Evolutionary conservation across 805 yeast genomes (phyloP), one percentile per base, ranked within the genome.

Genomic region (Hanseniaspora nectarophila): DNA sequence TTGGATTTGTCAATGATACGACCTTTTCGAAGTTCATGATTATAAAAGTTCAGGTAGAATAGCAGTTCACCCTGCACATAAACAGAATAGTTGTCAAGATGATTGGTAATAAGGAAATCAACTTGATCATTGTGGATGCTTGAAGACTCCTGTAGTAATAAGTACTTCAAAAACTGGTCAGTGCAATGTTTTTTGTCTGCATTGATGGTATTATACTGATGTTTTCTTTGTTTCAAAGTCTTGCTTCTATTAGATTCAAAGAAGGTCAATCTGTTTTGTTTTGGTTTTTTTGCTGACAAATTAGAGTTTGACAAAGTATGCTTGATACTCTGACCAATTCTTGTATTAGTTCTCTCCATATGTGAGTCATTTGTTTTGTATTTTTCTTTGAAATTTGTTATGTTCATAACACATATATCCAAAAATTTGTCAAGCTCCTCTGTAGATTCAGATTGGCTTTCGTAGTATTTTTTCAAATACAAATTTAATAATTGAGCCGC

Each of bases 31-130:
- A 10, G 15, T 20, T 48, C 26, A 15, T 48, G 43, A n/a, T 31
- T 31, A 32, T 38, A 46, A 18, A 48, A 48, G 29, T 48, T 48
- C 13, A 48, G 26, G 13, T 48, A 48, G 32, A 48, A 48, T n/a
- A 48, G 15, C 16, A 40, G 23, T 26, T 48, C 52, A 9, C 52
- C 52, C 12, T 48, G 32, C 9, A 48, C 2, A 26, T 48, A 43
- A 4, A 48, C 7, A 2, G 52, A 48, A 42, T 40, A 40, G 35
- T 48, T 48, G 29, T 40, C 43, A 5, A 40, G n/a, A 40, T 35
- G 18, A 10, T 35, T n/a, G 8, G 43, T 23, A 5, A 31, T 32
- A 1, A 48, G 13, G 39, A 48, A 48, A 20, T 48, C 52, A 24
- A 40, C 9, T 8, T 48, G 52, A 24, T 48, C 52, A 24, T 40